phyloP scores from a whole-genome alignment of 345 rosid genomes.

The Hibiscus trionum region DNA sequence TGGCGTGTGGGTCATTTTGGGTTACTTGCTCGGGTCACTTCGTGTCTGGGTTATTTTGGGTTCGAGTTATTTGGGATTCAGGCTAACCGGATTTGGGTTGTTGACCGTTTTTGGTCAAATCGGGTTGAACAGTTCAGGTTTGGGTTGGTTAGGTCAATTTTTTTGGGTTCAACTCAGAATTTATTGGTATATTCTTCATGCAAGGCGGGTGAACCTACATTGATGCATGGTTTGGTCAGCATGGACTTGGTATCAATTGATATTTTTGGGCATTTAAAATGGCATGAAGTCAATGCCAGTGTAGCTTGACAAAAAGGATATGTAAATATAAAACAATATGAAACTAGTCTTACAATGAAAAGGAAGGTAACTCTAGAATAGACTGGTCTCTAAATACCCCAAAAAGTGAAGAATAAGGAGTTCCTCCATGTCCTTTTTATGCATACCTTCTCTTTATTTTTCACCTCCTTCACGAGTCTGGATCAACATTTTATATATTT shows the following conservation, averaged over 20 bases:
- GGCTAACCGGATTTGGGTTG: not conserved
- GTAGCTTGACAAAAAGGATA: not conserved
- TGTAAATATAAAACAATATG: not conserved
- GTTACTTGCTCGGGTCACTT: not conserved
- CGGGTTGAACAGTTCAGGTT: not conserved
- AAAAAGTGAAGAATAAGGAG: not conserved
- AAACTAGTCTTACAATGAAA: not conserved
- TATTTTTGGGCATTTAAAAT: not conserved
- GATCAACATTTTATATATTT: not conserved
- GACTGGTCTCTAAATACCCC: not conserved
- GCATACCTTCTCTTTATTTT: not conserved
- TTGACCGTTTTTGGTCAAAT: not conserved
- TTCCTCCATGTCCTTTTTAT: too few species aligned
- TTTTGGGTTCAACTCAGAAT: too few species aligned
- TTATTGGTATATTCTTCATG: not conserved
- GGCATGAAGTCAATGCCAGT: not conserved
- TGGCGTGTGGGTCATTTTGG: not conserved
- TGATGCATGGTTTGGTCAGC: not conserved
- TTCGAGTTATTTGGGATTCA: too few species aligned
- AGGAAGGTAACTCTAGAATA: not conserved
- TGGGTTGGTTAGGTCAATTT: too few species aligned
- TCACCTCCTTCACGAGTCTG: not conserved
- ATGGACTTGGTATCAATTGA: not conserved
- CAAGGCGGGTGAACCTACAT: not conserved
- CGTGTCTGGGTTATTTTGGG: not conserved